These are phyloP conservation scores for Thraustochytrium striatum DNA, from an alignment of 352 stramenopile genomes.

Conservation along the genomic window DNA sequence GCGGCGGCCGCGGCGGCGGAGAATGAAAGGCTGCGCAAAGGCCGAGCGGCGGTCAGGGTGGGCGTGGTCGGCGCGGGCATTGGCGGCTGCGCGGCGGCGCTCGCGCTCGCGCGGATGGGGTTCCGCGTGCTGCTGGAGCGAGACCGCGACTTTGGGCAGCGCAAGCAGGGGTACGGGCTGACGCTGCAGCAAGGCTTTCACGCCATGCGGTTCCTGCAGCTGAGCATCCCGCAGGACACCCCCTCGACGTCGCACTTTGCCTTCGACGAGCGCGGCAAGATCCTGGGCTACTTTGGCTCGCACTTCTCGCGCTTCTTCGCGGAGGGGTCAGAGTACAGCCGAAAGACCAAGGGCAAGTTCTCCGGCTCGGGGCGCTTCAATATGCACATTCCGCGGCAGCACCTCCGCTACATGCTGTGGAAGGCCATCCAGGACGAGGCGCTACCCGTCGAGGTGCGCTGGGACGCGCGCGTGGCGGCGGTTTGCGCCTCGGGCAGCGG, in stretches of 20 bases:
- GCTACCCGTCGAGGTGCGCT: conserved; percentile 50
- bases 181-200: conserved; percentile 70
- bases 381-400: conserved; percentile 66
- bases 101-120: conserved; percentile 61
- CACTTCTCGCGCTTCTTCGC: conserved; percentile 56
- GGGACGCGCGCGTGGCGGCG: background rate
- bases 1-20: too few relatives aligned
- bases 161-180: conserved; percentile 67
- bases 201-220: conserved; percentile 57
- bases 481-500: too few relatives aligned
- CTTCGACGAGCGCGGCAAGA: conserved; percentile 59
- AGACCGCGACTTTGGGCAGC: conserved; percentile 61
- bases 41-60: conserved; percentile 53
- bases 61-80: conserved; percentile 68
- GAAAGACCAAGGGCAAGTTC: conserved; percentile 52
- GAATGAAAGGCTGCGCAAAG: too few relatives aligned
- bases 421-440: conserved; percentile 50
- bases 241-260: conserved; percentile 64
- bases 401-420: conserved; percentile 61
- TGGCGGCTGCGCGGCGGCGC: conserved; percentile 62
- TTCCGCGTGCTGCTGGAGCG: conserved; percentile 65
- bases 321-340: conserved; percentile 31
- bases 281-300: conserved; percentile 66
- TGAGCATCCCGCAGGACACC: conserved; percentile 55
- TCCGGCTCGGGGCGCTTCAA: conserved; percentile 61